phyloP scores from a whole-genome alignment of 2,329 filamentous ascomycete genomes.

The Aspergillus sp. region DNA sequence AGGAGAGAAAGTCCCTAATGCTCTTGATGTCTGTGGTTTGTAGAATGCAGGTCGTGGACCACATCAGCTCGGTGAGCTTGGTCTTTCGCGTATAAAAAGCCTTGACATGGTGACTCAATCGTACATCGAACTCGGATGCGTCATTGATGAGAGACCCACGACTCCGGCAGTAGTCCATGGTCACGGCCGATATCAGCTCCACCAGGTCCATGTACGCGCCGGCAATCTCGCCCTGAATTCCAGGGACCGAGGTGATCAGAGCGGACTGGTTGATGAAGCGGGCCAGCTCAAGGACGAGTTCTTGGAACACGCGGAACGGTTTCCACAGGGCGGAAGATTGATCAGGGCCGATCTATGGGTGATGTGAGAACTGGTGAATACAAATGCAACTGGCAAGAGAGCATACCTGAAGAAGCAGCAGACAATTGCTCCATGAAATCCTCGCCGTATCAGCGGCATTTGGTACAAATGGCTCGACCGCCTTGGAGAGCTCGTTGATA shows the following conservation, averaged over 20 bases:
- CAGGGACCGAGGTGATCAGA: background rate
- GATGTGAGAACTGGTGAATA: background rate
- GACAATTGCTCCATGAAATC: background rate
- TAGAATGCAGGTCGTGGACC: background rate
- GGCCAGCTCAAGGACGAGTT: background rate
- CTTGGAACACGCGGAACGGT: background rate
- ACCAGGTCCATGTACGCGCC: background rate
- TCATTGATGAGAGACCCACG: background rate
- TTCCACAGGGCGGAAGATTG: background rate
- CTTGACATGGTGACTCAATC: background rate
- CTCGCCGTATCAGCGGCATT: background rate
- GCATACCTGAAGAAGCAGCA: slow-evolving; percentile 1
- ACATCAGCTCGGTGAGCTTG: background rate
- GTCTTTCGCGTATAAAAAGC: background rate
- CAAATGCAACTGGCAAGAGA: no score
- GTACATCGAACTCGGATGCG: background rate
- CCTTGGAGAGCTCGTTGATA: background rate
- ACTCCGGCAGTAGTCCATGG: background rate
- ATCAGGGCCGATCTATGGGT: background rate
- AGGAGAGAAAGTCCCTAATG: slow-evolving; percentile 2
- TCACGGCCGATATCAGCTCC: background rate
- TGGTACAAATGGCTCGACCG: background rate
- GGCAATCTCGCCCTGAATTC: background rate
- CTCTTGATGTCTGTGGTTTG: background rate
- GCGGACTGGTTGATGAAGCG: background rate